phyloP scores from a whole-genome alignment of 2,329 filamentous ascomycete species.

The Fusarium decemcellulare region DNA sequence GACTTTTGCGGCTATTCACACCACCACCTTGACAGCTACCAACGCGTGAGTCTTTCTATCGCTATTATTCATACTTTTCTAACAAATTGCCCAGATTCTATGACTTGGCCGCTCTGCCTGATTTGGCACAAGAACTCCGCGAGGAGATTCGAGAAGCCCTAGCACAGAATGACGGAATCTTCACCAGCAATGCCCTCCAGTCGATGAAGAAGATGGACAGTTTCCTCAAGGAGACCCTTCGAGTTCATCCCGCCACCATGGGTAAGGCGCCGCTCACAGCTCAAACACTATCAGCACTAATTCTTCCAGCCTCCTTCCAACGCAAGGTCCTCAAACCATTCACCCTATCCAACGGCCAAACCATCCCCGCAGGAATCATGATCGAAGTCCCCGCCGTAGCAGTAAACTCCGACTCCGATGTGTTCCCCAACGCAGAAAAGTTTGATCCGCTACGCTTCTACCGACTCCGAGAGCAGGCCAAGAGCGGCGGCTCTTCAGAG shows the following conservation, averaged over 20 bases:
- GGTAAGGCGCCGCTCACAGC: slow-evolving; percentile 46
- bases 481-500: slow-evolving; percentile 30
- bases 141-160: slow-evolving; percentile 63
- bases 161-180: slow-evolving; percentile 50
- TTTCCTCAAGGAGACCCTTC: slow-evolving; percentile 56
- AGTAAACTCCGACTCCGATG: slow-evolving; percentile 53
- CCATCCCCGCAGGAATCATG: slow-evolving; percentile 60
- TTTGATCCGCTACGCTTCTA: slow-evolving; percentile 63
- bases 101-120: slow-evolving; percentile 64
- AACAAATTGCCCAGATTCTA: slow-evolving; percentile 56
- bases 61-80: not conserved
- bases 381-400: slow-evolving; percentile 58
- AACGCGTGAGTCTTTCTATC: slow-evolving; percentile 54
- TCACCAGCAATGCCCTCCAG: slow-evolving; percentile 53
- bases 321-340: slow-evolving; percentile 66
- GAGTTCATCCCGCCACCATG: slow-evolving; percentile 48
- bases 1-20: slow-evolving; percentile 66
- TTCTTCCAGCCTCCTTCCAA: slow-evolving; percentile 57
- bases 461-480: slow-evolving; percentile 50
- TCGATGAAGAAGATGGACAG: slow-evolving; percentile 59
- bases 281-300: not conserved
- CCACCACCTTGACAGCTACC: slow-evolving; percentile 61
- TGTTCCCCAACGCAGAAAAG: slow-evolving; percentile 50
- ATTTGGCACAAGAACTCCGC: slow-evolving; percentile 65
- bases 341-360: slow-evolving; percentile 68